Conservation (phyloP, 768 basidiomycete genomes). For the Lentinula sp. region DNA sequence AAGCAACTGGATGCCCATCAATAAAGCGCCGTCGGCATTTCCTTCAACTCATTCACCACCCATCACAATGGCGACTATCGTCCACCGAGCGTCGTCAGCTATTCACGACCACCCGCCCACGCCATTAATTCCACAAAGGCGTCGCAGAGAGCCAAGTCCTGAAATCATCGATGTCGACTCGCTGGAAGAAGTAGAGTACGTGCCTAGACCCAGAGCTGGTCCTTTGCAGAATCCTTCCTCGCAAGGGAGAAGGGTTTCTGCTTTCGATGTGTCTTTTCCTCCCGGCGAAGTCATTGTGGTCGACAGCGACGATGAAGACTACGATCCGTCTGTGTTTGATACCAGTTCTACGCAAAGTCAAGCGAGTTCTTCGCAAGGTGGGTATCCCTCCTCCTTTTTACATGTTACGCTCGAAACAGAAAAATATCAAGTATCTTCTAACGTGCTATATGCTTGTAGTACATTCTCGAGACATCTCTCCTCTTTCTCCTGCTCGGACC, state of each 20-base stretch:
- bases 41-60: neutral
- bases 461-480: neutral
- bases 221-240: neutral
- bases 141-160: neutral
- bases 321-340: neutral
- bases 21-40: neutral
- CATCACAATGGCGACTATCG: neutral
- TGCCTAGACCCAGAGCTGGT: neutral
- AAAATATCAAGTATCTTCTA: neutral
- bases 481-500: neutral
- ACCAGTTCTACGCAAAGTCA: neutral
- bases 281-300: neutral
- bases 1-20: neutral
- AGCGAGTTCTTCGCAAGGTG: neutral
- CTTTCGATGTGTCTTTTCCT: neutral
- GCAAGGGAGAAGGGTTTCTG: neutral
- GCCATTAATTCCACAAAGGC: neutral
- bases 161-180: slow-evolving; percentile 6
- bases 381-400: neutral
- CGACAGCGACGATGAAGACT: slow-evolving; percentile 6
- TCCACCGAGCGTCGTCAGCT: slow-evolving; percentile 1
- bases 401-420: neutral
- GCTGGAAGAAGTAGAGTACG: slow-evolving; percentile 1
- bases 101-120: neutral
- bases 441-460: neutral